Evolutionary conservation across 2,329 filamentous ascomycete genomes (phyloP).

Genomic region (Leptographium flavum): DNA sequence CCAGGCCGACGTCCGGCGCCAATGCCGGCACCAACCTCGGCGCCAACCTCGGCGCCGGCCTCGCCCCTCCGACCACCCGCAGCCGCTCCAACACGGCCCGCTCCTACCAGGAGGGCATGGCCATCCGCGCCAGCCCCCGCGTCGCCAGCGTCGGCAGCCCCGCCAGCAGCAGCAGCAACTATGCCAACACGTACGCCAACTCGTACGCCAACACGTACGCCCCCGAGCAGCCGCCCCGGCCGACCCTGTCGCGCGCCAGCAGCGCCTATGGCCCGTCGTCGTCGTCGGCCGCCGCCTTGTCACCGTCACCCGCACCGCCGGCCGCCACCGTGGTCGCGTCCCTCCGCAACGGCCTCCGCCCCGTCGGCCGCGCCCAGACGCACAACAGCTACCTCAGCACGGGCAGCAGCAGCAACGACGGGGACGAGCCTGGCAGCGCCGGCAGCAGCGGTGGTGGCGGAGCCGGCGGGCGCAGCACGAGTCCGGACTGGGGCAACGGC

Average conservation of each 20-base stretch:
- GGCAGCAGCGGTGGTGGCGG: slow-evolving; percentile 3
- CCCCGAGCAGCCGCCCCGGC: slow-evolving; percentile 22
- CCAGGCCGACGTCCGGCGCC: slow-evolving; percentile 5
- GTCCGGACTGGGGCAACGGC: slow-evolving; percentile 34
- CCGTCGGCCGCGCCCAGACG: slow-evolving; percentile 29
- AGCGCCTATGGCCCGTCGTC: slow-evolving; percentile 23
- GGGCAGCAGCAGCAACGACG: slow-evolving; percentile 25
- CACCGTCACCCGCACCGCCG: background rate
- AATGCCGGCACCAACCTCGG: slow-evolving; percentile 9
- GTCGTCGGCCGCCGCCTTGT: no score
- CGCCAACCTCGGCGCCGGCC: slow-evolving; percentile 14
- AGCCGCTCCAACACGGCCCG: slow-evolving; percentile 34
- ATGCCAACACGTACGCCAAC: background rate
- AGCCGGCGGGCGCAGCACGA: slow-evolving; percentile 22
- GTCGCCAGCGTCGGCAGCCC: slow-evolving; percentile 5
- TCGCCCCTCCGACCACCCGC: no score
- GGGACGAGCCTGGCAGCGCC: slow-evolving; percentile 34
- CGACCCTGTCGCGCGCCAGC: slow-evolving; percentile 21
- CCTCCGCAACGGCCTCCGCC: slow-evolving; percentile 29
- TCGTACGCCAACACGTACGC: background rate
- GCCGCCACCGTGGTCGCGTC: slow-evolving; percentile 10
- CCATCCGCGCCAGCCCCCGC: slow-evolving; percentile 25
- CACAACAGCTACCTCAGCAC: slow-evolving; percentile 10
- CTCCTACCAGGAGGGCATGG: slow-evolving; percentile 27
- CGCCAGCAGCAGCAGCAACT: slow-evolving; percentile 2